These are phyloP conservation scores for Colletotrichum simmondsii DNA, from an alignment of 2,329 filamentous ascomycete species.

Conservation along the genomic window DNA sequence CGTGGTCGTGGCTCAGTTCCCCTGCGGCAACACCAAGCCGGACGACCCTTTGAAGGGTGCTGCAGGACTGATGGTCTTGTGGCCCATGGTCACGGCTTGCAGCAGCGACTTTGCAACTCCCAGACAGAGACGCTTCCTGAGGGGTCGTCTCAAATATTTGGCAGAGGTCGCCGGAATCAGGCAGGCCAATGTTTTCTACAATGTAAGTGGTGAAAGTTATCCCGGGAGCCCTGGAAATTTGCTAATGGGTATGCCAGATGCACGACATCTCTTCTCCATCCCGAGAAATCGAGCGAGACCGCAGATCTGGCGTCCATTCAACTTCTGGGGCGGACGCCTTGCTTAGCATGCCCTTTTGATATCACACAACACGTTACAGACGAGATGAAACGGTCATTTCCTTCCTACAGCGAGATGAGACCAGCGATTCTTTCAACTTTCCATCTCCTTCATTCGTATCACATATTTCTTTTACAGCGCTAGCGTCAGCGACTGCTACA, in stretches of 20 bases:
- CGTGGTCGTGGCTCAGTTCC: slow-evolving; percentile 31
- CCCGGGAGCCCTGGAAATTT: no score
- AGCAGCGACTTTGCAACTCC: slow-evolving; percentile 36
- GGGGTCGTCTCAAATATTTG: slow-evolving; percentile 34
- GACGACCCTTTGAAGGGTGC: slow-evolving; percentile 35
- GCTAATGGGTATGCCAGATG: slow-evolving; percentile 15
- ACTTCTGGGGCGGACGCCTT: not conserved
- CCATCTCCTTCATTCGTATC: not conserved
- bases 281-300: slow-evolving; percentile 31
- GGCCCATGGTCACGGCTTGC: slow-evolving; percentile 36
- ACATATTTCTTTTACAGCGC: not conserved
- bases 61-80: slow-evolving; percentile 35
- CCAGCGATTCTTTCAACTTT: not conserved
- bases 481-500: not conserved
- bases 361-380: not conserved
- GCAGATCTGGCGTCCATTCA: not conserved
- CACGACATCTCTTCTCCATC: slow-evolving; percentile 28
- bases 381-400: not conserved
- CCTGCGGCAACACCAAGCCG: slow-evolving; percentile 28
- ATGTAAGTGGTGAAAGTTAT: slow-evolving; percentile 21
- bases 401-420: not conserved
- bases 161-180: slow-evolving; percentile 37
- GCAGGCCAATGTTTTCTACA: slow-evolving; percentile 36
- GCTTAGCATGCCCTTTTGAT: not conserved
- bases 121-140: slow-evolving; percentile 35